A percentile compares a stretch with the other conserved stretches of the same genome.
Conservation (phyloP, 768 basidiomycete genomes). For the Floccularia luteovirens region DNA sequence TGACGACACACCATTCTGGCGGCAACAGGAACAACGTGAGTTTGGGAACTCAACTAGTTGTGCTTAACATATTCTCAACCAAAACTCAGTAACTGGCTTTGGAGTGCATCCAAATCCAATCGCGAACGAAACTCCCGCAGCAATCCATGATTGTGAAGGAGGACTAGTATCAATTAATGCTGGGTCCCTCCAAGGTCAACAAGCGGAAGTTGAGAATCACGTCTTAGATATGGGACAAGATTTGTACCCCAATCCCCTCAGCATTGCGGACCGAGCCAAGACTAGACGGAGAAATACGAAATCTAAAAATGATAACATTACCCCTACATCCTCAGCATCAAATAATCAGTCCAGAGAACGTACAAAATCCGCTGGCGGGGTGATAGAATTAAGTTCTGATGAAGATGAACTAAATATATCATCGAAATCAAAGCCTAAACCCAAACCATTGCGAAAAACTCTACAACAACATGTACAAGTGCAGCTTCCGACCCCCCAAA, state of each 20-base stretch:
- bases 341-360: slow-evolving; percentile 3
- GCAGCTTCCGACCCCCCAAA: not conserved
- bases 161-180: too few relatives aligned
- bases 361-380: slow-evolving; percentile 13
- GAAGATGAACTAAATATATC: slow-evolving; percentile 25
- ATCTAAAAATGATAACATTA: not conserved
- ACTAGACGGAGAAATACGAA: slow-evolving; percentile 36
- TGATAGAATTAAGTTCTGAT: slow-evolving; percentile 40
- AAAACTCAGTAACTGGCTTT: not conserved
- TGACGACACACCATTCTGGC: slow-evolving; percentile 5
- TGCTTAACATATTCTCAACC: too few relatives aligned
- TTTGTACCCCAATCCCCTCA: slow-evolving; percentile 13
- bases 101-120: too few relatives aligned
- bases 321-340: slow-evolving; percentile 4
- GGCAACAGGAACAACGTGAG: not conserved
- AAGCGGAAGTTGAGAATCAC: not conserved
- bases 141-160: too few relatives aligned
- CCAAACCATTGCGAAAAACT: slow-evolving; percentile 17
- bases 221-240: slow-evolving; percentile 3
- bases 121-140: too few relatives aligned
- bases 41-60: not conserved
- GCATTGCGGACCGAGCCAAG: slow-evolving; percentile 54
- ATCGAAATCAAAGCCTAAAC: slow-evolving; percentile 18
- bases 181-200: not conserved
- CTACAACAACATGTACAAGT: slow-evolving; percentile 5